phyloP scores from a whole-genome alignment of 2,329 filamentous ascomycete genomes.

The Fusarium sororula region DNA sequence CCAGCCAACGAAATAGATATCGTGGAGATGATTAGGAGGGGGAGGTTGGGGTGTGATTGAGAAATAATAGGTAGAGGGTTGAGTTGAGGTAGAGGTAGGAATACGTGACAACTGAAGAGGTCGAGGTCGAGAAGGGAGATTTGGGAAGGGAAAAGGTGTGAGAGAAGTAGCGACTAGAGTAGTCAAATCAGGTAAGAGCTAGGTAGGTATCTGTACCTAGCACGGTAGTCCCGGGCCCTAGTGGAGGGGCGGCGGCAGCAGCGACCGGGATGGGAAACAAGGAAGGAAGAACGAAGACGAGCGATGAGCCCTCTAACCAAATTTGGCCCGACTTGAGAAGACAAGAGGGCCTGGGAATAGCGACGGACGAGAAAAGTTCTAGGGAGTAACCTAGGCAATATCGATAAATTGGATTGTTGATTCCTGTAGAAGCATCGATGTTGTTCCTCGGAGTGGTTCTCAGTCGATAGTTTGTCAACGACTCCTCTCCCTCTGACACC shows the following conservation, averaged over 20 bases:
- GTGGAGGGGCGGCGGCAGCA: constrained; percentile 36
- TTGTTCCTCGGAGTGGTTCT: background rate
- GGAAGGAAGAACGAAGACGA: constrained; percentile 33
- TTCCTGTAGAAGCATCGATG: background rate
- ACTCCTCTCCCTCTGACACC: background rate
- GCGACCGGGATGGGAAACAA: constrained; percentile 38
- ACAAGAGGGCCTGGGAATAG: constrained; percentile 28
- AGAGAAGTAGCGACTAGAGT: constrained; percentile 28
- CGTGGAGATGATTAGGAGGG: constrained; percentile 19
- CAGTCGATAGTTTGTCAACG: constrained; percentile 3
- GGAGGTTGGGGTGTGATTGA: constrained; percentile 34
- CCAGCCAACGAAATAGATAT: constrained; percentile 17
- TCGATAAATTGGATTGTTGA: constrained; percentile 2
- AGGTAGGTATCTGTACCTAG: constrained; percentile 39
- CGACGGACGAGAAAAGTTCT: constrained; percentile 1
- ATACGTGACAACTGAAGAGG: constrained; percentile 26
- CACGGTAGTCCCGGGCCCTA: constrained; percentile 33
- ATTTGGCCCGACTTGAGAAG: constrained; percentile 1
- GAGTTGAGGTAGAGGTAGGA: constrained; percentile 7
- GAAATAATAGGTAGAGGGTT: constrained; percentile 14
- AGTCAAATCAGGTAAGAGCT: constrained; percentile 35
- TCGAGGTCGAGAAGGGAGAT: constrained; percentile 33
- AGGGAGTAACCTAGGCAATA: background rate
- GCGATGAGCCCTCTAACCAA: constrained; percentile 17
- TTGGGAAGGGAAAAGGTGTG: constrained; percentile 15